Base-by-base conservation (phyloP, 345 rosid genomes). In the Clarkia xantiana region DNA sequence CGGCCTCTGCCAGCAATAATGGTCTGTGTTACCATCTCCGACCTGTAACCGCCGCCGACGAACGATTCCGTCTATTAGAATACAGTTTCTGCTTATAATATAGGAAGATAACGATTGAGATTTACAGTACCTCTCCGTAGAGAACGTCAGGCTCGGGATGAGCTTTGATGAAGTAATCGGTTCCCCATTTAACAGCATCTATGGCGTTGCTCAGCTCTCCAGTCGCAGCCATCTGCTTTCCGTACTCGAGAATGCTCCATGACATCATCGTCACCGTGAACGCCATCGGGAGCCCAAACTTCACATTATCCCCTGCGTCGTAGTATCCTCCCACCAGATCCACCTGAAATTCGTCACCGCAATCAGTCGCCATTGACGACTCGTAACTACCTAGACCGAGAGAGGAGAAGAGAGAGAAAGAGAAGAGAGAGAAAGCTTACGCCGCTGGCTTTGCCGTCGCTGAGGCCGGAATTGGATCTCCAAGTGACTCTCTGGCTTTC, bases 291-390 rank as follows among this genome's bases (percentile, higher is more conserved):
- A 91, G 71, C 1, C 99, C 99, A 55, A 91, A 91, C 77, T 91
- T 91, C 66, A 91, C 99, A 67, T 91, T 91, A 72, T 91, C 99
- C 62, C 99, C 99, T 38, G 99, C 99, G 62, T 93, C 99, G 51
- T 93, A 84, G 69, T 93, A 93, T 36, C 99, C 99, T 56, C 99
- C 99, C 0, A 82, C 90, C 17, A 93, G 80, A 82, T 93, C 90
- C 77, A 82, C 94, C 96, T 93, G 8, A 3, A 29, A 22, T 22
- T 29, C 1, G 8, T 29, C 36, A 29, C 9, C 36, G 8, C 36
- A 29, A 29, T 29, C 36, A 29, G 8, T 57, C 23, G 39, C 17
- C n/a, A 11, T 12, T 10, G 29, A 22, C 9, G 13, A 17, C 8
- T 29, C 16, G 42, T 15, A 44, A 14, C 17, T 18, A 38, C 14